Conservation (phyloP, 345 rosid genomes). For the Linum trigynum region DNA sequence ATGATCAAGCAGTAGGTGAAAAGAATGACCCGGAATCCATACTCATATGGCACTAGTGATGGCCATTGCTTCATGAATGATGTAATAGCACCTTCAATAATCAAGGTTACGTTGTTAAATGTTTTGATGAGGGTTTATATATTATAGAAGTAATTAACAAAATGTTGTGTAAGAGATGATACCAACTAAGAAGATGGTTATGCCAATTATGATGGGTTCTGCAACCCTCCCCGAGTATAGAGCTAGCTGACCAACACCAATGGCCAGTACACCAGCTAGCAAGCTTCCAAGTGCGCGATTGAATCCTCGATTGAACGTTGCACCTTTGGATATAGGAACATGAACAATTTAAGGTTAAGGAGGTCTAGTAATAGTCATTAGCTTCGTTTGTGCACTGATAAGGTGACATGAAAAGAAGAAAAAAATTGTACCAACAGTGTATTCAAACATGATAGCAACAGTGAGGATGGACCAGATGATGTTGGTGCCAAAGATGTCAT, state of each 20-base stretch:
- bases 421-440: slow-evolving; percentile 44
- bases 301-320: slow-evolving; percentile 63
- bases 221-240: slow-evolving; percentile 29
- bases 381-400: background rate
- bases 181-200: slow-evolving; percentile 57
- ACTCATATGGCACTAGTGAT: slow-evolving; percentile 50
- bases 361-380: background rate
- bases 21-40: slow-evolving; percentile 51
- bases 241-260: slow-evolving; percentile 36
- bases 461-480: slow-evolving; percentile 72
- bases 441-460: slow-evolving; percentile 63
- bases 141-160: no score
- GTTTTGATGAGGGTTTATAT: background rate
- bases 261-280: slow-evolving; percentile 51
- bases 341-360: background rate
- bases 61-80: slow-evolving; percentile 65
- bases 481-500: slow-evolving; percentile 45
- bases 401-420: no score
- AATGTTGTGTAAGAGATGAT: slow-evolving; percentile 1
- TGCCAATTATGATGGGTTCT: slow-evolving; percentile 53
- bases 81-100: slow-evolving; percentile 38
- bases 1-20: slow-evolving; percentile 61
- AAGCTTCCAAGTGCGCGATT: slow-evolving; percentile 60
- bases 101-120: no score
- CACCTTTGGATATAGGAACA: slow-evolving; percentile 26